These are phyloP conservation scores for Beauveria scarabaeidicola DNA, from an alignment of 2,329 filamentous ascomycete species.

Conservation along the genomic window DNA sequence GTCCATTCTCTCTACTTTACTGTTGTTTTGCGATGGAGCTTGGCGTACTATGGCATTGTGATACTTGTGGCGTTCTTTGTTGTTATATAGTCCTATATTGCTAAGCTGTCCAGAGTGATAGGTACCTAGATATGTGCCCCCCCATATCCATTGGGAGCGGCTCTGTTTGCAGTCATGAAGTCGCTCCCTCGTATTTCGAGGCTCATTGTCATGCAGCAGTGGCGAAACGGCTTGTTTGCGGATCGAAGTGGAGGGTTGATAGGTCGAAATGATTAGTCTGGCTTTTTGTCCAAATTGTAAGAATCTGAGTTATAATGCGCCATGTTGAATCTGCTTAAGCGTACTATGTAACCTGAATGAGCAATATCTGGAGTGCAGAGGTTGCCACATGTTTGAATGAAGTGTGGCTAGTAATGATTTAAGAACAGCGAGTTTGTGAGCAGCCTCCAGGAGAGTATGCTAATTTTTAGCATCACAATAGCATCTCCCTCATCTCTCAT, in stretches of 20 bases:
- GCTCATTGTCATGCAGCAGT: background rate
- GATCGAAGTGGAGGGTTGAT: background rate
- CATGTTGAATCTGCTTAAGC: background rate
- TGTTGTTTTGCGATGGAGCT: conserved; percentile 6
- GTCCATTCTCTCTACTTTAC: background rate
- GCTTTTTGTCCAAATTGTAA: background rate
- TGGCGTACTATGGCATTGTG: conserved; percentile 1
- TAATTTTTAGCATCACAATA: too few species aligned
- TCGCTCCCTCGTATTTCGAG: background rate
- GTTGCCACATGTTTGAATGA: too few species aligned
- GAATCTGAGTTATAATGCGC: background rate
- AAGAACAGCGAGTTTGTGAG: too few species aligned
- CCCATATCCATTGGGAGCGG: background rate
- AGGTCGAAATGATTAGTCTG: background rate
- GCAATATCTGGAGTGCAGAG: too few species aligned
- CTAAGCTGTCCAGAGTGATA: background rate
- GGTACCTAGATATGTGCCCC: background rate
- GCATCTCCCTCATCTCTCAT: too few species aligned
- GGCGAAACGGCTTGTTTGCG: background rate
- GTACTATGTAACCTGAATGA: too few species aligned
- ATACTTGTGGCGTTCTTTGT: conserved; percentile 1
- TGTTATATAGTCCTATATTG: background rate
- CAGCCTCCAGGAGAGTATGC: too few species aligned
- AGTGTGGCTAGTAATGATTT: too few species aligned
- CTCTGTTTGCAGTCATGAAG: background rate